phyloP scores from a whole-genome alignment of 306 rosid genomes.

The Crataegus laevigata region DNA sequence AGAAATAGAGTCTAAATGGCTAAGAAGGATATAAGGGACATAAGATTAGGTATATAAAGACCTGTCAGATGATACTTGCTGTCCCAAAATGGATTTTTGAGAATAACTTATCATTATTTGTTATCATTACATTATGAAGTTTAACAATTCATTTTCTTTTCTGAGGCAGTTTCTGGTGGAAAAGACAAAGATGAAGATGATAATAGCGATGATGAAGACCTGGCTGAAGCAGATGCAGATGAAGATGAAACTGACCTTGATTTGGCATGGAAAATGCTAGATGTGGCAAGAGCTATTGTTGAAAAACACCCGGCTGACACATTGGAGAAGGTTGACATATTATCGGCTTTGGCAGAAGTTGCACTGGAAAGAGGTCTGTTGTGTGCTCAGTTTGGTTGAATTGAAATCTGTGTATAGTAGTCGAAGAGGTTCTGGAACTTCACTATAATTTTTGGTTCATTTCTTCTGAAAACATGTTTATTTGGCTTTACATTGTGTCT shows the following conservation, averaged over 20 bases:
- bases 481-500: constrained; percentile 19
- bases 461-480: neutral
- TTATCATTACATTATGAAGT: neutral
- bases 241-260: constrained; percentile 94
- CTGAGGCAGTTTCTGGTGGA: constrained; percentile 43
- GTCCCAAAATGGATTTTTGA: neutral
- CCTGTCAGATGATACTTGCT: neutral
- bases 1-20: neutral
- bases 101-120: neutral
- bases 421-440: neutral
- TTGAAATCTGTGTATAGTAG: constrained; percentile 1
- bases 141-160: neutral
- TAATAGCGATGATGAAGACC: constrained; percentile 62
- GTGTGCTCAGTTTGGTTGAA: neutral
- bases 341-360: constrained; percentile 88
- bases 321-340: constrained; percentile 84
- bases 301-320: constrained; percentile 71
- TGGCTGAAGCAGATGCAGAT: constrained; percentile 82
- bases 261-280: constrained; percentile 98
- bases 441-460: neutral
- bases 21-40: neutral
- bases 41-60: neutral
- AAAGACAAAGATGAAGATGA: constrained; percentile 52
- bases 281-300: constrained; percentile 88
- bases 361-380: constrained; percentile 83